Conservation (phyloP, 805 yeast genomes). For the Cyberlindnera suaveolens region DNA sequence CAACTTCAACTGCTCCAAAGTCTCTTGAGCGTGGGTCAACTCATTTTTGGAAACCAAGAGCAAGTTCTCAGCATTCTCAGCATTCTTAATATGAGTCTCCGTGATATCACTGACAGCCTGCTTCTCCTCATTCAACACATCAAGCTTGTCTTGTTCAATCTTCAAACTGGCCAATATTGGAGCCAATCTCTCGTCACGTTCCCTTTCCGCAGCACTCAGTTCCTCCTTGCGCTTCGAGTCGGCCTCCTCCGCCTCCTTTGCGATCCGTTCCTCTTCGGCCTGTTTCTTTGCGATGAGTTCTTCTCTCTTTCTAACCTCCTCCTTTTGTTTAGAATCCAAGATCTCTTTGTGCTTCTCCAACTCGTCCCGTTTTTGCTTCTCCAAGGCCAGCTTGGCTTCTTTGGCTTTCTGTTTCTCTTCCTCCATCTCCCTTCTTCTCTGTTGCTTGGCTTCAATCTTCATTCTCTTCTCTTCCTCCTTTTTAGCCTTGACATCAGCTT, state of each 20-base stretch:
- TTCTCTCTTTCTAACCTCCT: slow-evolving; percentile 19
- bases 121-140: slow-evolving; percentile 44
- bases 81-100: slow-evolving; percentile 38
- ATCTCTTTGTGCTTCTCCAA: slow-evolving; percentile 31
- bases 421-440: slow-evolving; percentile 30
- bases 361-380: slow-evolving; percentile 29
- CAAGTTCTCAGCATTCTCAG: slow-evolving; percentile 35
- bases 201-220: slow-evolving; percentile 37
- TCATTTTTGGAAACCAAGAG: slow-evolving; percentile 38
- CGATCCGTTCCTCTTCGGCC: slow-evolving; percentile 17
- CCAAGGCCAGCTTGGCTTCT: slow-evolving; percentile 23
- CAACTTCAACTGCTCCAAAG: slow-evolving; percentile 27
- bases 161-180: slow-evolving; percentile 50
- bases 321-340: slow-evolving; percentile 28
- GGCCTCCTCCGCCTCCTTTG: slow-evolving; percentile 28
- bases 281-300: slow-evolving; percentile 28
- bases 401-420: slow-evolving; percentile 26
- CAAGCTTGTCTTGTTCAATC: slow-evolving; percentile 42
- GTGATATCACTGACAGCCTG: slow-evolving; percentile 39
- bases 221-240: slow-evolving; percentile 42
- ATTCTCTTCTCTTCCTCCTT: slow-evolving; percentile 41
- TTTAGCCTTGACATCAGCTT: slow-evolving; percentile 32
- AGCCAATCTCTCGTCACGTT: slow-evolving; percentile 45
- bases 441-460: slow-evolving; percentile 37
- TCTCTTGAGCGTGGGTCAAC: slow-evolving; percentile 30